Evolutionary conservation across 2,329 filamentous ascomycete species (phyloP).

Genomic region (Talaromyces marneffei): DNA sequence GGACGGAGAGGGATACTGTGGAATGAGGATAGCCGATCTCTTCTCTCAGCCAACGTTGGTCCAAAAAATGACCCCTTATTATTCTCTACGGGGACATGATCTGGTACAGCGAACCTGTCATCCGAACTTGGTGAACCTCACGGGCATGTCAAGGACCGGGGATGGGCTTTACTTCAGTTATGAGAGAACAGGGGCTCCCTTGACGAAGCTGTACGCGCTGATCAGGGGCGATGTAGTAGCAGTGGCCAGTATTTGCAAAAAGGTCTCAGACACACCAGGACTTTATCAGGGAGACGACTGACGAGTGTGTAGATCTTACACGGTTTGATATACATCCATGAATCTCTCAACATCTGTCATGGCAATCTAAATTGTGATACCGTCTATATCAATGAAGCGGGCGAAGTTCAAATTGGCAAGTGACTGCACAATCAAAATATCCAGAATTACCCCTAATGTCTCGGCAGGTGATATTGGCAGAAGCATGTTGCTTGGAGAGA

Average conservation of each 20-base stretch:
- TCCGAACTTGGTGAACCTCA: background rate
- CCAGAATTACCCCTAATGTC: background rate
- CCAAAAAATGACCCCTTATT: background rate
- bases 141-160: background rate
- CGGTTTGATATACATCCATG: conserved; percentile 1
- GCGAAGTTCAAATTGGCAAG: background rate
- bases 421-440: background rate
- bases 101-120: background rate
- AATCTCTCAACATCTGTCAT: background rate
- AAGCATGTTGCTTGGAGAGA: background rate
- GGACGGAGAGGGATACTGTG: background rate
- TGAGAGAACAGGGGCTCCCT: background rate
- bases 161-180: background rate
- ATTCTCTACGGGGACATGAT: background rate
- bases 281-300: background rate
- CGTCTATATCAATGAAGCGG: background rate
- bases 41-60: background rate
- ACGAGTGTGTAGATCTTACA: background rate
- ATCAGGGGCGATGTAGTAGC: background rate
- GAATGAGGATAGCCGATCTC: background rate
- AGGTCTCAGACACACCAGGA: background rate
- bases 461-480: background rate
- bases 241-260: background rate
- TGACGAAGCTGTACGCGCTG: background rate
- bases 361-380: background rate